Conservation (phyloP, 441 rosid species). For the Bruguiera hainesii region DNA sequence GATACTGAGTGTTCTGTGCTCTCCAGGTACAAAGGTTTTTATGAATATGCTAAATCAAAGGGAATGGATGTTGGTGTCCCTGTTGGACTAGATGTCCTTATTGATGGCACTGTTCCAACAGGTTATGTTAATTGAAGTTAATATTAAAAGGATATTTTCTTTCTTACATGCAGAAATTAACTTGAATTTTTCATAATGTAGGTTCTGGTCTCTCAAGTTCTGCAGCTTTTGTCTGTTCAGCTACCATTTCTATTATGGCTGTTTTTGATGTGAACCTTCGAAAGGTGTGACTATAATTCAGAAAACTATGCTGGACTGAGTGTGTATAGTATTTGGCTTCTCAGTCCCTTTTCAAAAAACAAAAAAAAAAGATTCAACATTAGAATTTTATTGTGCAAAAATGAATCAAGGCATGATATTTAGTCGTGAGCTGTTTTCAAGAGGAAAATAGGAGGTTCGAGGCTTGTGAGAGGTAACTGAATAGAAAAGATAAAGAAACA, state of each 20-base stretch:
- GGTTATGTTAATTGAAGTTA: slow-evolving; percentile 34
- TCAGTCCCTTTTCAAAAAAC: no score
- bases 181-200: slow-evolving; percentile 23
- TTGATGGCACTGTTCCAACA: slow-evolving; percentile 96
- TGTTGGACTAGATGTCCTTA: slow-evolving; percentile 77
- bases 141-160: not conserved
- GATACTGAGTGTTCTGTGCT: slow-evolving; percentile 7
- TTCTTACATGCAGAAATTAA: not conserved
- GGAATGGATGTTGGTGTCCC: slow-evolving; percentile 65
- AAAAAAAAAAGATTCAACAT: no score
- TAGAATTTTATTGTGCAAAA: no score
- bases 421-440: no score
- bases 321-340: no score
- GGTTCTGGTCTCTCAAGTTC: slow-evolving; percentile 98
- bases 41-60: slow-evolving; percentile 70
- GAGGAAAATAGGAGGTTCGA: no score
- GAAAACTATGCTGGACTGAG: not conserved
- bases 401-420: no score
- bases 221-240: slow-evolving; percentile 94
- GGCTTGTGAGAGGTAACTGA: no score
- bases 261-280: slow-evolving; percentile 57
- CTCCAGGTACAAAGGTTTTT: slow-evolving; percentile 76
- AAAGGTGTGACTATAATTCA: slow-evolving; percentile 43
- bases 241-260: slow-evolving; percentile 95
- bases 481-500: no score